Conservation (phyloP, 306 rosid species). For the Astragalus glycyphyllos region DNA sequence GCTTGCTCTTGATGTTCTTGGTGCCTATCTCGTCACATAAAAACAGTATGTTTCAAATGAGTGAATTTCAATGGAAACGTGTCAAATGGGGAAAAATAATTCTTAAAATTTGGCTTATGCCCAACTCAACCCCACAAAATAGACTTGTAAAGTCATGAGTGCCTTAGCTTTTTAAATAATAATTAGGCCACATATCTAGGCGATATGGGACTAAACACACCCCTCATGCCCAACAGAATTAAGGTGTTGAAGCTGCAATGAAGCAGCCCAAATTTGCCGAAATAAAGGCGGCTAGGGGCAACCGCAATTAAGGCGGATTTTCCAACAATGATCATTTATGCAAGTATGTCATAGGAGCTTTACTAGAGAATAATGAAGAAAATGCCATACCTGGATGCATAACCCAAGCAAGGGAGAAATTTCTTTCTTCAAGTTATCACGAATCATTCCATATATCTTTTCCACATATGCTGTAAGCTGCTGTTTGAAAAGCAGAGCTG, state of each 20-base stretch:
- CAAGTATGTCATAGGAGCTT: conserved; percentile 34
- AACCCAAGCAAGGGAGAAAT: conserved; percentile 87
- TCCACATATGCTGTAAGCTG: conserved; percentile 96
- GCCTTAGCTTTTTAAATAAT: no score
- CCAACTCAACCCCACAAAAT: no score
- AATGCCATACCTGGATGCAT: conserved; percentile 86
- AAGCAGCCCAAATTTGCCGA: no score
- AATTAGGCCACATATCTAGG: no score
- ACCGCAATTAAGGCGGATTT: no score
- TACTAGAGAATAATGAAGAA: conserved; percentile 31
- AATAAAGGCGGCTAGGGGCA: no score
- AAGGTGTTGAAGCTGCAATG: no score
- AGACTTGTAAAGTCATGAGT: no score
- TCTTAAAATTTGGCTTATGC: no score
- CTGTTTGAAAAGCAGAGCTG: conserved; percentile 91
- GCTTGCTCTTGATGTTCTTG: conserved; percentile 92
- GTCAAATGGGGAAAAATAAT: conserved; percentile 21
- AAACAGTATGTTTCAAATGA: conserved; percentile 41
- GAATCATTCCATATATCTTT: conserved; percentile 94
- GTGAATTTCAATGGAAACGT: conserved; percentile 24
- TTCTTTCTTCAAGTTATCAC: conserved; percentile 96
- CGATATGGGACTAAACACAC: no score
- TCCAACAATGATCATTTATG: not conserved
- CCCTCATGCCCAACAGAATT: no score
- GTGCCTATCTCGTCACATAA: conserved; percentile 65